Evolutionary conservation across 257 asterid species (phyloP).

Genomic region (Avicennia marina): DNA sequence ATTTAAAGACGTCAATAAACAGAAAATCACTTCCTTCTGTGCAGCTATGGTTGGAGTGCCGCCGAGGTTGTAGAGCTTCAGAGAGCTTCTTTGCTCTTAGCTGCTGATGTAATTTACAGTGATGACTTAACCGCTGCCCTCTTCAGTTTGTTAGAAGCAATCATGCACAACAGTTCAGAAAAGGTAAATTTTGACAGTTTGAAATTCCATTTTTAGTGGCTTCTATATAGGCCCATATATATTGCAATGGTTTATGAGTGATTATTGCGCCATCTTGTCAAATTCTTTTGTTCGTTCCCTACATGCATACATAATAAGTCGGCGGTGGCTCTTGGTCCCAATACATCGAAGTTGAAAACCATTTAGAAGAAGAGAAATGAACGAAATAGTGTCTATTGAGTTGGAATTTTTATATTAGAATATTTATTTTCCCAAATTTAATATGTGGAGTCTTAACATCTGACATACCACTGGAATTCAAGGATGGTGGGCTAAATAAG

Average conservation of each 20-base stretch:
- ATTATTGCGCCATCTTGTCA: background rate
- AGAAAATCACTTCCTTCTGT: slow-evolving; percentile 13
- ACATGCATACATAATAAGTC: too few species aligned
- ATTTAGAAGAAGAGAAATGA: too few species aligned
- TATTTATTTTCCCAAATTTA: too few species aligned
- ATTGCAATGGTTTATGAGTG: background rate
- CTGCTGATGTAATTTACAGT: slow-evolving; percentile 91
- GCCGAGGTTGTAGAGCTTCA: slow-evolving; percentile 64
- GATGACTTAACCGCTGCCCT: slow-evolving; percentile 83
- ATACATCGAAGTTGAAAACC: too few species aligned
- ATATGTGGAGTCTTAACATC: background rate
- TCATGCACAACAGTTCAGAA: slow-evolving; percentile 56
- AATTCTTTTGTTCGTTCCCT: background rate
- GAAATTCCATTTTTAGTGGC: background rate
- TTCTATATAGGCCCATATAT: background rate
- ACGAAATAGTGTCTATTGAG: too few species aligned
- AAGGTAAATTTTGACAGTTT: slow-evolving; percentile 41
- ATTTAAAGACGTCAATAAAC: background rate
- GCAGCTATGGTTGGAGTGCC: slow-evolving; percentile 64
- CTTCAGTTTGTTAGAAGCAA: slow-evolving; percentile 43
- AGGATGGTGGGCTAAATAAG: too few species aligned
- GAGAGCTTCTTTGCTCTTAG: slow-evolving; percentile 72
- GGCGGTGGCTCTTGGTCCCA: too few species aligned
- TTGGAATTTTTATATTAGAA: too few species aligned
- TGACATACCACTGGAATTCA: too few species aligned